Evolutionary conservation across 306 rosid genomes (phyloP).

Genomic region (Fragaria nilgerrensis): DNA sequence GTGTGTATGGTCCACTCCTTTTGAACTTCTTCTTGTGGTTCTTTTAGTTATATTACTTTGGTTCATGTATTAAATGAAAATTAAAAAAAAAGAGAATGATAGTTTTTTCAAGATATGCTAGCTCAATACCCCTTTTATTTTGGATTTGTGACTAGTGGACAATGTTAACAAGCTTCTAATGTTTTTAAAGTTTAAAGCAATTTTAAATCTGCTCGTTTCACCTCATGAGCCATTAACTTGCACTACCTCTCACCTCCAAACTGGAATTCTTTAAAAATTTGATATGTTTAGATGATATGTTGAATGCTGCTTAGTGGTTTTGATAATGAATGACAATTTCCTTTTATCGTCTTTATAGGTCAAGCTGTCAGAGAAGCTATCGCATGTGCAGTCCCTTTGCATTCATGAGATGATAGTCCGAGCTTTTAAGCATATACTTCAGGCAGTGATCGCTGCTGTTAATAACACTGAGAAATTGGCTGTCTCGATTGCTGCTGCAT

Average conservation of each 20-base stretch:
- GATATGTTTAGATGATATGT: slow-evolving; percentile 10
- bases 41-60: background rate
- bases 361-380: slow-evolving; percentile 90
- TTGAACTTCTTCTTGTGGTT: slow-evolving; percentile 11
- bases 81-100: background rate
- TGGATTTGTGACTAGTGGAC: background rate
- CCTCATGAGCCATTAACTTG: background rate
- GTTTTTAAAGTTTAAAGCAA: background rate
- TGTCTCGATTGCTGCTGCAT: slow-evolving; percentile 71
- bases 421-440: slow-evolving; percentile 94
- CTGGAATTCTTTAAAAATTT: slow-evolving; percentile 7
- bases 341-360: slow-evolving; percentile 55
- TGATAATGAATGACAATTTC: slow-evolving; percentile 19
- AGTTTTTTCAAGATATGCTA: background rate
- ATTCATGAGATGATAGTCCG: slow-evolving; percentile 97
- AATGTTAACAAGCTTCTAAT: background rate
- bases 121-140: background rate
- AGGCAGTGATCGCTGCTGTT: slow-evolving; percentile 83
- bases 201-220: background rate
- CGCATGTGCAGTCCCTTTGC: slow-evolving; percentile 95
- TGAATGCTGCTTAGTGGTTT: slow-evolving; percentile 17
- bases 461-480: slow-evolving; percentile 63
- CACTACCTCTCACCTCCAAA: slow-evolving; percentile 9
- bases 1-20: background rate
- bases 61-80: background rate